phyloP scores from a whole-genome alignment of 306 rosid species.

The Lotus japonicus region DNA sequence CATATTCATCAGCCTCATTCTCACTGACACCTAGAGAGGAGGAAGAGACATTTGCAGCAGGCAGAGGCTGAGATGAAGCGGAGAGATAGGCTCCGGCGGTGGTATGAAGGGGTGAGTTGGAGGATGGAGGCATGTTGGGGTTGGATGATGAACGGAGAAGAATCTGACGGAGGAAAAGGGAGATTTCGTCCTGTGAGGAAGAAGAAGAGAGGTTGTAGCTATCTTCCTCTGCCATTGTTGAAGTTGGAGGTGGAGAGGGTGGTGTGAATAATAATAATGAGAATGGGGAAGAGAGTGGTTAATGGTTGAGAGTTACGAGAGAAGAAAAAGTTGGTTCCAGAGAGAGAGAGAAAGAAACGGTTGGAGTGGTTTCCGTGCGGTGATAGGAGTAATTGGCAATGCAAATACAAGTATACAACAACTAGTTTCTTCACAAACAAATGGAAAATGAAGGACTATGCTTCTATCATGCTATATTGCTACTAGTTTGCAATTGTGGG shows the following conservation, averaged over 20 bases:
- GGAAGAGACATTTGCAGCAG: slow-evolving; percentile 43
- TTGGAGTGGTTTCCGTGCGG: slow-evolving; percentile 9
- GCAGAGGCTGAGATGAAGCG: neutral
- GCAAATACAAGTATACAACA: neutral
- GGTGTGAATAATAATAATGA: neutral
- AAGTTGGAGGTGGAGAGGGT: no score
- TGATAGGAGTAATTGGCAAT: slow-evolving; percentile 16
- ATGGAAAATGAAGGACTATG: neutral
- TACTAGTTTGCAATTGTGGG: no score
- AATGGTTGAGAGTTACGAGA: neutral
- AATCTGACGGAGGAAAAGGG: slow-evolving; percentile 83
- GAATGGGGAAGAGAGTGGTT: no score
- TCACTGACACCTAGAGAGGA: slow-evolving; percentile 48
- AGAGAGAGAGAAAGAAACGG: neutral
- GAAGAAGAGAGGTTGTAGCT: slow-evolving; percentile 18
- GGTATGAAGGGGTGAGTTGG: slow-evolving; percentile 37
- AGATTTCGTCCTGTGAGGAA: slow-evolving; percentile 73
- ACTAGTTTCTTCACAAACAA: slow-evolving; percentile 19
- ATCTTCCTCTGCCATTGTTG: neutral
- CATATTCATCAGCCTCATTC: slow-evolving; percentile 69
- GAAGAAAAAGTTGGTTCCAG: slow-evolving; percentile 3
- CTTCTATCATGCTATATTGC: no score
- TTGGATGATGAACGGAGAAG: slow-evolving; percentile 64
- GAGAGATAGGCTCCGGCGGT: slow-evolving; percentile 1
- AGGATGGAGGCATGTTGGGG: slow-evolving; percentile 20